Conservation (phyloP, 441 rosid species). For the Melianthus villosus region DNA sequence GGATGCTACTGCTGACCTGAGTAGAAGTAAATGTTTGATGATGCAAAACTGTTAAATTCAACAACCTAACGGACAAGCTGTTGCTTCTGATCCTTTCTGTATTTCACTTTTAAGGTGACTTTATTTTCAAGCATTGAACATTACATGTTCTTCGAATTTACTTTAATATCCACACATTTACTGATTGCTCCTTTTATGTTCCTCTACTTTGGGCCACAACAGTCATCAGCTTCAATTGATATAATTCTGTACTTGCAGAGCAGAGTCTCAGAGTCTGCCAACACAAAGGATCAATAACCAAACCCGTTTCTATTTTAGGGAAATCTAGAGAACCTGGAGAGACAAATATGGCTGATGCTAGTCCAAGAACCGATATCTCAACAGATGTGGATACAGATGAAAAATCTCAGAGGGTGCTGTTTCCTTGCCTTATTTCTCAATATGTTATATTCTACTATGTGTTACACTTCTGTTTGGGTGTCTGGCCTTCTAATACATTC, state of each 20-base stretch:
- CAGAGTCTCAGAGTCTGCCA: no score
- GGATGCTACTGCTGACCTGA: slow-evolving; percentile 23
- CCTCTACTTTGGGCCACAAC: background rate
- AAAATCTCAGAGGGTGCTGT: slow-evolving; percentile 51
- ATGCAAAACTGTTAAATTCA: slow-evolving; percentile 12
- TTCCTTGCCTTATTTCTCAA: slow-evolving; percentile 3
- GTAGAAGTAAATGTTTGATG: slow-evolving; percentile 21
- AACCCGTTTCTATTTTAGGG: no score
- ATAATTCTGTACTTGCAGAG: no score
- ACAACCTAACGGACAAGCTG: slow-evolving; percentile 15
- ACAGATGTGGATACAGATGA: slow-evolving; percentile 81
- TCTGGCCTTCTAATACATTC: no score
- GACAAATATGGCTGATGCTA: slow-evolving; percentile 63
- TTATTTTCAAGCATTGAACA: slow-evolving; percentile 12
- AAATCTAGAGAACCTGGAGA: slow-evolving; percentile 25
- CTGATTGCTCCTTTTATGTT: no score
- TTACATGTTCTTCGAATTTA: no score
- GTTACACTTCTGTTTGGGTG: no score
- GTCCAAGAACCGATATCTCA: slow-evolving; percentile 82
- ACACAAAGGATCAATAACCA: no score
- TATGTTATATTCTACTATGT: no score
- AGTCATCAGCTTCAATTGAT: no score
- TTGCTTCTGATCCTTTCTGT: slow-evolving; percentile 10
- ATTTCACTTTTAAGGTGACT: slow-evolving; percentile 16
- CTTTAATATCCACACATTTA: no score